Evolutionary conservation across 1,139 yeast genomes (phyloP), one percentile per base, ranked within the genome.

Genomic region (Yamadazyma membranifaciens): DNA sequence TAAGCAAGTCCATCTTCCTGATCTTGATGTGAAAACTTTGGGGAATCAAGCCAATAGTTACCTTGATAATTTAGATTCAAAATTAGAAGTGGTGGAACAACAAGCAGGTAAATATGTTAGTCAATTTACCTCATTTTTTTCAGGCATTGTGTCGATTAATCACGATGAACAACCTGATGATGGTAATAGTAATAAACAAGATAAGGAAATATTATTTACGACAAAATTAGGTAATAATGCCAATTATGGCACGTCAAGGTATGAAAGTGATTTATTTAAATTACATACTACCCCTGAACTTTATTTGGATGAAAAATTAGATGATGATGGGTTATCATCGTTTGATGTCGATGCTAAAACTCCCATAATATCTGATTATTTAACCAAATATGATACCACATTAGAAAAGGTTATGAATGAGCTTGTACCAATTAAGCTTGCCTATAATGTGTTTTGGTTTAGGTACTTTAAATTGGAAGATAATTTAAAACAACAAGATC

Each of bases 361-460:
- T 1, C 68, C 65, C 1, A 75, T 73, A 36, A 82, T 84, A 38
- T 56, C 80, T 2, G 56, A 50, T 0, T 67, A 80, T 25, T 64
- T 87, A 41, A 66, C 51, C 29, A 59, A 66, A 43, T 76, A 81
- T 49, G 73, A 80, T 3, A 52, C 55, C 13, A 75, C 81, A 13
- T 72, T 89, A 46, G 66, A 73, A 26, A 65, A 66, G 31, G 62
- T 86, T 36, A 80, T 81, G 81, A 80, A 81, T 42, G 67, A 69
- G 14, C 57, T 89, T 10, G 95, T 87, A 1, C 95, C 95, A 0
- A 77, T 72, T 2, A 60, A 74, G 47, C 65, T 87, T 12, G 54
- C 80, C 1, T 84, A 81, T 50, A 67, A 73, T 25, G 67, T 68
- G 34, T 91, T 91, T 59, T 91, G 98, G 98, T 65, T 69, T 35